These are phyloP conservation scores for Pyrenochaeta sp. DNA, from an alignment of 2,329 filamentous ascomycete genomes.

Conservation along the genomic window DNA sequence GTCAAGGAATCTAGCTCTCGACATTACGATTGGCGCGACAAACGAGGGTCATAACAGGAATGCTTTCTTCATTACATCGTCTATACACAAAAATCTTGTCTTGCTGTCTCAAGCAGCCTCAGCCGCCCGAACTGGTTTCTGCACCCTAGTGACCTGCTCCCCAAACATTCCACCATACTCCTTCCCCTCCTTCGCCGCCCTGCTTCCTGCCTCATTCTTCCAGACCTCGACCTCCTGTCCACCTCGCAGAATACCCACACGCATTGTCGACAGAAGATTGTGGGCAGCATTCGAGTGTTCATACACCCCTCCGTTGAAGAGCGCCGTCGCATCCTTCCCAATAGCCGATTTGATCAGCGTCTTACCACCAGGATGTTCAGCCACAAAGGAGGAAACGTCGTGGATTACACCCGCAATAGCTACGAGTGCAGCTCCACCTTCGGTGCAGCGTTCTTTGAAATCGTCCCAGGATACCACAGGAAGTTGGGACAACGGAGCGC, in stretches of 20 bases:
- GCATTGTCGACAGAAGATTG: conserved; percentile 50
- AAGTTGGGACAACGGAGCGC: conserved; percentile 45
- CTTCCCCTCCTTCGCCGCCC: conserved; percentile 75
- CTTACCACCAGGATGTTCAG: conserved; percentile 50
- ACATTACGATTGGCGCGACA: no score
- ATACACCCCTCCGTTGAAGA: conserved; percentile 53
- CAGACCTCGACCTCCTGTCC: conserved; percentile 52
- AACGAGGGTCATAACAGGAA: no score
- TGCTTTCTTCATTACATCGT: not conserved
- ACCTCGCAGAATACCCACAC: conserved; percentile 49
- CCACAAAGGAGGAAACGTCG: conserved; percentile 47
- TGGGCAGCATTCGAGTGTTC: conserved; percentile 52
- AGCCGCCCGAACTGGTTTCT: conserved; percentile 77
- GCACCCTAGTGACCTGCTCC: conserved; percentile 80
- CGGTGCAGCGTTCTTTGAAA: conserved; percentile 36
- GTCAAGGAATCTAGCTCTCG: no score
- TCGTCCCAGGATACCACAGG: conserved; percentile 52
- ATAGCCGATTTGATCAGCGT: conserved; percentile 45
- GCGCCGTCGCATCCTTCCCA: conserved; percentile 51
- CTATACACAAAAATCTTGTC: not conserved
- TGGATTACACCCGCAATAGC: conserved; percentile 50
- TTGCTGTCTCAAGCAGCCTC: conserved; percentile 70
- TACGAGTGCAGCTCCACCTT: conserved; percentile 44
- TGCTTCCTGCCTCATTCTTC: conserved; percentile 34
- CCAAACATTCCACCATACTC: conserved; percentile 82